phyloP scores from a whole-genome alignment of 352 stramenopile species.

The Globisporangium mamillatum region DNA sequence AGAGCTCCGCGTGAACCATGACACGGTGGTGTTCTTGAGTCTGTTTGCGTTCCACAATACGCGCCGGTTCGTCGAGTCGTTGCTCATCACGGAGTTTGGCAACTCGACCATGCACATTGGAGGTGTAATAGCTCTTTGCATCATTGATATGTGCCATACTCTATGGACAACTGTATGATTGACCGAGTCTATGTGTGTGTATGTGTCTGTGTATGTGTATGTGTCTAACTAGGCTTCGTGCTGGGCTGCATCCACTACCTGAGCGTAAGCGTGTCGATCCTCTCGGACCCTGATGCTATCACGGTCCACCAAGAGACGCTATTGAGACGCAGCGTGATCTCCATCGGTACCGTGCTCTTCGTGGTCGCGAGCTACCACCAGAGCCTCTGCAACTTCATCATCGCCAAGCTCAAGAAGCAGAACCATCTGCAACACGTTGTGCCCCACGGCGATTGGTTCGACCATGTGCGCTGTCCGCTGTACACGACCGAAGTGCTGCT shows the following conservation, averaged over 20 bases:
- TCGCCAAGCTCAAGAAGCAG: slow-evolving; percentile 53
- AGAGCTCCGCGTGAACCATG: slow-evolving; percentile 29
- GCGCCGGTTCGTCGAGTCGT: slow-evolving; percentile 54
- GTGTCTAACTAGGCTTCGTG: slow-evolving; percentile 34
- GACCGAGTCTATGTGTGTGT: not conserved
- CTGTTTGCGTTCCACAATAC: slow-evolving; percentile 55
- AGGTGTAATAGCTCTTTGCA: slow-evolving; percentile 21
- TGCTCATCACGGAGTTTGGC: slow-evolving; percentile 67
- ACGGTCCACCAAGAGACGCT: slow-evolving; percentile 20
- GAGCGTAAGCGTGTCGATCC: slow-evolving; percentile 38
- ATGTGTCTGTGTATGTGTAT: not conserved
- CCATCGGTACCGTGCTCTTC: slow-evolving; percentile 35
- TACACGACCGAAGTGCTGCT: slow-evolving; percentile 67
- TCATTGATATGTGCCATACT: not conserved
- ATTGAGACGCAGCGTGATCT: slow-evolving; percentile 16
- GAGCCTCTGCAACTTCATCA: slow-evolving; percentile 47
- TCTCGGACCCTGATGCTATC: slow-evolving; percentile 36
- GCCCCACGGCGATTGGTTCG: slow-evolving; percentile 62
- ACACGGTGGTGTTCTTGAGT: slow-evolving; percentile 41
- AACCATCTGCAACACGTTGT: slow-evolving; percentile 52
- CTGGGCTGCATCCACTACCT: slow-evolving; percentile 66
- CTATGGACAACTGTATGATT: not conserved
- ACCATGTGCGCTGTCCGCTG: slow-evolving; percentile 56
- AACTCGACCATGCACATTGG: slow-evolving; percentile 57
- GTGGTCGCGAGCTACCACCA: slow-evolving; percentile 58